These are phyloP conservation scores for Begonia peltatifolia DNA, from an alignment of 306 rosid genomes.

Conservation along the genomic window DNA sequence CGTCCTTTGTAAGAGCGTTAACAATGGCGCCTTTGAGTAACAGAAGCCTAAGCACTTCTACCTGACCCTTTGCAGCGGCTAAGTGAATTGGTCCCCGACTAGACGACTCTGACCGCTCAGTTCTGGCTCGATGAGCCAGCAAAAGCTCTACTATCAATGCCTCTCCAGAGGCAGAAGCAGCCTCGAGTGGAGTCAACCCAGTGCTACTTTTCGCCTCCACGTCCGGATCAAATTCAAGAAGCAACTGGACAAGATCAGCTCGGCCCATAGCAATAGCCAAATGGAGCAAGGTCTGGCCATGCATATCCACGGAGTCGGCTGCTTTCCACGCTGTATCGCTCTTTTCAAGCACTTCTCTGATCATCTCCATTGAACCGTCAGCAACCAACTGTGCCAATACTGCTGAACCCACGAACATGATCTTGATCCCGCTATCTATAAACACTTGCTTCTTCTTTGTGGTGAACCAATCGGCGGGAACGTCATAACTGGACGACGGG, in stretches of 20 bases:
- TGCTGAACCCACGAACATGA: conserved; percentile 60
- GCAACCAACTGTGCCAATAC: conserved; percentile 39
- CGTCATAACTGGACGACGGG: conserved; percentile 50
- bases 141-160: conserved; percentile 63
- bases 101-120: conserved; percentile 35
- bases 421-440: conserved; percentile 50
- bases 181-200: conserved; percentile 55
- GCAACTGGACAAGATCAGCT: conserved; percentile 54
- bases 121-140: conserved; percentile 42
- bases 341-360: conserved; percentile 49
- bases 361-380: conserved; percentile 48
- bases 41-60: conserved; percentile 59
- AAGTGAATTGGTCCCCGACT: conserved; percentile 45
- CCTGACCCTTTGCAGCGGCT: conserved; percentile 42
- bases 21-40: conserved; percentile 53
- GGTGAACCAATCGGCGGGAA: conserved; percentile 71
- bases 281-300: conserved; percentile 54
- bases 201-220: conserved; percentile 25
- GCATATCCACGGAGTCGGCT: conserved; percentile 27
- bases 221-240: conserved; percentile 58
- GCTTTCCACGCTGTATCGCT: conserved; percentile 53
- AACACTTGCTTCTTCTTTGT: conserved; percentile 69
- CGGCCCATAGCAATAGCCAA: conserved; percentile 37
- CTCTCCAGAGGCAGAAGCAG: conserved; percentile 34
- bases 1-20: conserved; percentile 37